These are phyloP conservation scores for Scedosporium aurantiacum DNA, from an alignment of 2,329 filamentous ascomycete genomes.

Conservation along the genomic window DNA sequence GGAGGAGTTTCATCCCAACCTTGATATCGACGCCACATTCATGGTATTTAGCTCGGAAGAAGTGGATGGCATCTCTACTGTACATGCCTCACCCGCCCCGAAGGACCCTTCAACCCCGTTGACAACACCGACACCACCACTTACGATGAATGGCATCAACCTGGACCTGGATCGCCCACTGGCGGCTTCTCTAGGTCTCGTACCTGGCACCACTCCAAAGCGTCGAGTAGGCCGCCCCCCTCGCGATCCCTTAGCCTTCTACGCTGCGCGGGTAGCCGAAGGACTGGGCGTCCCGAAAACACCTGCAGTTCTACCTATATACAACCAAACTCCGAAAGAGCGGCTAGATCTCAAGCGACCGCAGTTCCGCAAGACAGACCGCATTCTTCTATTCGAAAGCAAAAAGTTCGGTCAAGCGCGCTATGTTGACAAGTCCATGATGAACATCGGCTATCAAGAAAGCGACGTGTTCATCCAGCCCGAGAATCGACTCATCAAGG, in stretches of 20 bases:
- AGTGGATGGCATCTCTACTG: conserved; percentile 48
- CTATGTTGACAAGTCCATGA: conserved; percentile 94
- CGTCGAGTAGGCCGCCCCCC: conserved; percentile 34
- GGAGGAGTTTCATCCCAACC: conserved; percentile 94
- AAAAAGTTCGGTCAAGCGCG: conserved; percentile 75
- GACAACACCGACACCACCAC: conserved; percentile 19
- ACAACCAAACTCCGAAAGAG: conserved; percentile 71
- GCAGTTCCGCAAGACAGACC: conserved; percentile 64
- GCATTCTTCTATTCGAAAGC: conserved; percentile 72
- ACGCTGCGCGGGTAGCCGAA: conserved; percentile 29
- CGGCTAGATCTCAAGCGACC: conserved; percentile 67
- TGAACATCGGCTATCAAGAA: conserved; percentile 90
- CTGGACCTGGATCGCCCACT: conserved; percentile 7
- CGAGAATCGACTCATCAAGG: conserved; percentile 59
- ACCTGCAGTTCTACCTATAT: conserved; percentile 61
- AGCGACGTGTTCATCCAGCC: conserved; percentile 79
- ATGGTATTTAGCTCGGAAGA: conserved; percentile 72
- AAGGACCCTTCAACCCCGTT: conserved; percentile 34
- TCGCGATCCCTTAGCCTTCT: conserved; percentile 41
- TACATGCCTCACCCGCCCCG: conserved; percentile 26
- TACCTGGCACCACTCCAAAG: conserved; percentile 26
- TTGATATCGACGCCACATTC: conserved; percentile 77
- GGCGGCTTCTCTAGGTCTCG: conserved; percentile 9
- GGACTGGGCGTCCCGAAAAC: conserved; percentile 36
- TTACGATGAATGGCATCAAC: conserved; percentile 5